A percentile compares a stretch with the other conserved stretches of the same genome.
These are phyloP conservation scores for Cymbopogon citratus DNA, from an alignment of 176 grass and related monocot genomes.

Conservation along the genomic window DNA sequence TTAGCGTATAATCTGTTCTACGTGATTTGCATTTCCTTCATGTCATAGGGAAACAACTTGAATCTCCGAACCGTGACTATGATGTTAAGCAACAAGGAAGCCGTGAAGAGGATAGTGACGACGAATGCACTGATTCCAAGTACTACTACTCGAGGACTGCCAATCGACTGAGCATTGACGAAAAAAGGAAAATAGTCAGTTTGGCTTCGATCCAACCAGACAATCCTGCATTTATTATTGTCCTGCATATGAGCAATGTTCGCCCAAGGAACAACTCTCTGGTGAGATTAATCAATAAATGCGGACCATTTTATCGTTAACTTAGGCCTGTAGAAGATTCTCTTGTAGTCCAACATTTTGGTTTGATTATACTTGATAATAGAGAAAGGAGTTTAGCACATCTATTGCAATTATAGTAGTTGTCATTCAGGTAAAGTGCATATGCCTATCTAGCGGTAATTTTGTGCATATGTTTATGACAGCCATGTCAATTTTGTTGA, in stretches of 20 bases:
- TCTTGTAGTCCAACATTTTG: neutral
- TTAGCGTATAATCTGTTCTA: neutral
- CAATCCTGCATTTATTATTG: slow-evolving; percentile 44
- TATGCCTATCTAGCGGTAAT: neutral
- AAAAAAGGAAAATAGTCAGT: neutral
- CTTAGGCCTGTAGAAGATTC: neutral
- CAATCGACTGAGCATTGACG: neutral
- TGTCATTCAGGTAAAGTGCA: neutral
- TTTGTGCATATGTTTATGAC: neutral
- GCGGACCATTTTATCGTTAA: neutral
- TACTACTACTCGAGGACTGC: slow-evolving; percentile 11
- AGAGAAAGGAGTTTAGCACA: neutral
- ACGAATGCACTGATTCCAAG: neutral
- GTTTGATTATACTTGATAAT: neutral
- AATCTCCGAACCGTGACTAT: neutral
- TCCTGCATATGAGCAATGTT: slow-evolving; percentile 10
- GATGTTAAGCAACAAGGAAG: slow-evolving; percentile 7
- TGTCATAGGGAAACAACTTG: slow-evolving; percentile 9
- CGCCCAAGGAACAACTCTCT: neutral
- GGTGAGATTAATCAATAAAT: slow-evolving; percentile 32
- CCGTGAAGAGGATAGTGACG: slow-evolving; percentile 14
- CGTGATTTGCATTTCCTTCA: neutral
- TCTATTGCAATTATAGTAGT: neutral
- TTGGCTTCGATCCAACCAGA: neutral
- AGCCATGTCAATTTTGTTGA: neutral